These are phyloP conservation scores for Triticum monococcum DNA, from an alignment of 176 grass and related monocot species.

Conservation along the genomic window DNA sequence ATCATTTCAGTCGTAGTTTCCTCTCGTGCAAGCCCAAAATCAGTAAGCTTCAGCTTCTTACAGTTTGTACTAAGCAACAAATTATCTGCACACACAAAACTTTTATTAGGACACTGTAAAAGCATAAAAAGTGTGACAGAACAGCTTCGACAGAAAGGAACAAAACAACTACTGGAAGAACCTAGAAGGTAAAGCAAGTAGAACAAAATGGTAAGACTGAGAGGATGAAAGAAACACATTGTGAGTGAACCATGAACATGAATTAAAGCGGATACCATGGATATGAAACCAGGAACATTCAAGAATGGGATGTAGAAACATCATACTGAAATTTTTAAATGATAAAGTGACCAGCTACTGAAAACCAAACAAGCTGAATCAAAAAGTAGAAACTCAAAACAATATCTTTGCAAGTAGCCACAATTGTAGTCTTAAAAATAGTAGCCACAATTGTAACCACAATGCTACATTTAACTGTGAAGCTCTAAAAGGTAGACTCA, in stretches of 20 bases:
- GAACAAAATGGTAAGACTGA: not conserved
- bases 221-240: conserved; percentile 10
- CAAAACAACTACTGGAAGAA: not conserved
- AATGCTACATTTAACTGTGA: too few relatives aligned
- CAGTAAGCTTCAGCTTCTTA: not conserved
- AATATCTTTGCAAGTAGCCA: not conserved
- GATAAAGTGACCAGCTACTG: too few relatives aligned
- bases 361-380: too few relatives aligned
- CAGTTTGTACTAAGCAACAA: conserved; percentile 92
- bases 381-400: too few relatives aligned
- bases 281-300: conserved; percentile 16
- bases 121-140: conserved; percentile 24
- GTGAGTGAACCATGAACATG: conserved; percentile 20
- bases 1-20: too few relatives aligned
- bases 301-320: not conserved
- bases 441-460: too few relatives aligned
- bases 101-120: not conserved
- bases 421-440: too few relatives aligned
- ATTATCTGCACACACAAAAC: conserved; percentile 71
- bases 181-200: conserved; percentile 15
- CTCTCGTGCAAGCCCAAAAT: too few relatives aligned
- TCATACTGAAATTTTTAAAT: not conserved
- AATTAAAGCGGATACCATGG: conserved; percentile 21
- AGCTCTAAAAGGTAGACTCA: too few relatives aligned
- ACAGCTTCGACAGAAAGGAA: not conserved